Percentiles rank a stretch among this genome's conserved stretches.
phyloP scores from a whole-genome alignment of 73 alveolate species.

The Paraurostyla sp. region DNA sequence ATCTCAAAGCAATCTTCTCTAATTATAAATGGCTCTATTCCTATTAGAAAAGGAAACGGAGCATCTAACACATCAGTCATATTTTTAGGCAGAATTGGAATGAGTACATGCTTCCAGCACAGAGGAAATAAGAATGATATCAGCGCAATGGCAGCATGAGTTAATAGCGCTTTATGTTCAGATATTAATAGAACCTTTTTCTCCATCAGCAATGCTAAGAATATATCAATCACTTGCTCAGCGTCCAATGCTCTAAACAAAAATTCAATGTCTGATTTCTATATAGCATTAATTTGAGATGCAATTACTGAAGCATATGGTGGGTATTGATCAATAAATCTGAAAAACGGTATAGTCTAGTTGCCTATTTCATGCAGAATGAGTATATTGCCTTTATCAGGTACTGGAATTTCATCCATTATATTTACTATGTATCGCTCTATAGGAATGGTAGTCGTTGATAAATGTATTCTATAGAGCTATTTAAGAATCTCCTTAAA shows the following conservation, averaged over 20 bases:
- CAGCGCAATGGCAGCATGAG: conserved; percentile 72
- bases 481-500: conserved; percentile 74
- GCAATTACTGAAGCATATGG: conserved; percentile 71
- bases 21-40: conserved; percentile 39
- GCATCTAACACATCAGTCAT: conserved; percentile 79
- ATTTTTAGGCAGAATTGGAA: conserved; percentile 74
- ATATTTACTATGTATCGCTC: conserved; percentile 79
- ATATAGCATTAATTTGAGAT: background rate
- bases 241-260: conserved; percentile 68
- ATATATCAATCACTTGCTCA: conserved; percentile 62
- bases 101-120: conserved; percentile 78
- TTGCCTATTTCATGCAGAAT: conserved; percentile 78
- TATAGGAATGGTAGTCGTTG: conserved; percentile 75
- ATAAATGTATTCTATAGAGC: conserved; percentile 73
- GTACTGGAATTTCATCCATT: conserved; percentile 84
- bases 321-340: conserved; percentile 77
- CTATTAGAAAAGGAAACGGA: conserved; percentile 79
- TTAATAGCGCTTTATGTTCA: conserved; percentile 73
- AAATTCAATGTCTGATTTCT: conserved; percentile 69
- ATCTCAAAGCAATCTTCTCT: conserved; percentile 63
- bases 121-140: conserved; percentile 76
- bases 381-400: conserved; percentile 78
- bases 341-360: conserved; percentile 64
- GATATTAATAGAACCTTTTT: conserved; percentile 77
- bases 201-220: conserved; percentile 70